These are phyloP conservation scores for Neoboletus magnificus DNA, from an alignment of 768 basidiomycete species.

Conservation along the genomic window DNA sequence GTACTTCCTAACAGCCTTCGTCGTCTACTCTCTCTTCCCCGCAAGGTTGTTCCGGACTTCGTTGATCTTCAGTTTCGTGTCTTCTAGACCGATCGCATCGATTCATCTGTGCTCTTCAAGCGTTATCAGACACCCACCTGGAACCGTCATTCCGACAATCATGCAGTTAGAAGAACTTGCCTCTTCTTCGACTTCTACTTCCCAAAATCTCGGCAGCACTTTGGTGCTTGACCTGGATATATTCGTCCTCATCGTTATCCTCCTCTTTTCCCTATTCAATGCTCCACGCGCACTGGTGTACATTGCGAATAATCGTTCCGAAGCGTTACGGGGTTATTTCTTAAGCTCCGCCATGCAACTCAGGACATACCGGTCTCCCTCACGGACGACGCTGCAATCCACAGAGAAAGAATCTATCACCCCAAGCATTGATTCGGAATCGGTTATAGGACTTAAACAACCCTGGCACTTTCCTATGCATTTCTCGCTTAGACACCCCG, in stretches of 20 bases:
- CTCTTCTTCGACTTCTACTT: neutral
- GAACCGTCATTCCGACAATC: neutral
- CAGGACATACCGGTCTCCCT: neutral
- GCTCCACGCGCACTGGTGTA: constrained; percentile 50
- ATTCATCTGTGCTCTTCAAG: neutral
- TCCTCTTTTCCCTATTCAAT: constrained; percentile 38
- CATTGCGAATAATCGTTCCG: constrained; percentile 41
- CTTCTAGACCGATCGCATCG: neutral
- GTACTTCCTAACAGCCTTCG: neutral
- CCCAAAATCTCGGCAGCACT: neutral
- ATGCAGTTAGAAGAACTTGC: constrained; percentile 3
- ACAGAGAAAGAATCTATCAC: constrained; percentile 2
- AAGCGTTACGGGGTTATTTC: constrained; percentile 50
- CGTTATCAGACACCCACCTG: neutral
- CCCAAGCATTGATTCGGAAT: constrained; percentile 1
- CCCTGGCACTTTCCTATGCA: constrained; percentile 35
- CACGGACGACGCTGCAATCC: neutral
- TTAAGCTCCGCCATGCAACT: constrained; percentile 28
- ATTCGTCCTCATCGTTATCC: constrained; percentile 41
- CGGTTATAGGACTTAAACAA: neutral
- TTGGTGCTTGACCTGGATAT: constrained; percentile 39
- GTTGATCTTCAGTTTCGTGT: neutral
- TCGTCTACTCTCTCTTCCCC: neutral
- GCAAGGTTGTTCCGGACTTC: neutral
- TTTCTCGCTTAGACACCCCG: constrained; percentile 42